A percentile compares a stretch with the other conserved stretches of the same genome.
Conservation (phyloP, 768 basidiomycete species). For the Boletus tomentosulus region DNA sequence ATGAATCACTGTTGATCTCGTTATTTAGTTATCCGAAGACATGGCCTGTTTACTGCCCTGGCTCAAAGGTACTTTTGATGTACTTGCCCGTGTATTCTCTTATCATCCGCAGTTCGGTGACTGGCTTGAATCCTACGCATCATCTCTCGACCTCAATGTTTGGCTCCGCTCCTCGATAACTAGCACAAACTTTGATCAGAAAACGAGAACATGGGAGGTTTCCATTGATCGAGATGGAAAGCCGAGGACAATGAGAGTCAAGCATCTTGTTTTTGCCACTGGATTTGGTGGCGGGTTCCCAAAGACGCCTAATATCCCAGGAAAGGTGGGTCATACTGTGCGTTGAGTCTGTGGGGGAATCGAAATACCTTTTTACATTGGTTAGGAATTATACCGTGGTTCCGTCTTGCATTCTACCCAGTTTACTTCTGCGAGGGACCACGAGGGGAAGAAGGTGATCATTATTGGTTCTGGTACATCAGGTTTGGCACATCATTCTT, state of each 20-base stretch:
- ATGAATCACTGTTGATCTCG: not conserved
- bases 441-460: constrained; percentile 58
- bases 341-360: too few species aligned
- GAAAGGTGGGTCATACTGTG: constrained; percentile 29
- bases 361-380: too few species aligned
- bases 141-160: constrained; percentile 56
- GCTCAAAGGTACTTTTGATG: constrained; percentile 38
- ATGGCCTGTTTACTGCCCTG: constrained; percentile 50
- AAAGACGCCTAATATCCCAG: constrained; percentile 43
- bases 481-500: constrained; percentile 27
- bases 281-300: constrained; percentile 48
- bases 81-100: not conserved
- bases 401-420: constrained; percentile 50
- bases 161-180: constrained; percentile 48
- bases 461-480: constrained; percentile 64
- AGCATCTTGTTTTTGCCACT: constrained; percentile 54
- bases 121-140: constrained; percentile 61
- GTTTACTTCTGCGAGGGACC: constrained; percentile 42
- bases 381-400: constrained; percentile 49
- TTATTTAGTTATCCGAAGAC: constrained; percentile 46
- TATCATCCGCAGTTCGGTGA: constrained; percentile 43
- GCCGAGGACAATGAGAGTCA: constrained; percentile 34
- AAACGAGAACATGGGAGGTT: constrained; percentile 41
- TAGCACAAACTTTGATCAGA: constrained; percentile 32
- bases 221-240: constrained; percentile 29